Base-by-base conservation (phyloP, 2,329 filamentous ascomycete genomes). In the Dactylellina parvicollis region DNA sequence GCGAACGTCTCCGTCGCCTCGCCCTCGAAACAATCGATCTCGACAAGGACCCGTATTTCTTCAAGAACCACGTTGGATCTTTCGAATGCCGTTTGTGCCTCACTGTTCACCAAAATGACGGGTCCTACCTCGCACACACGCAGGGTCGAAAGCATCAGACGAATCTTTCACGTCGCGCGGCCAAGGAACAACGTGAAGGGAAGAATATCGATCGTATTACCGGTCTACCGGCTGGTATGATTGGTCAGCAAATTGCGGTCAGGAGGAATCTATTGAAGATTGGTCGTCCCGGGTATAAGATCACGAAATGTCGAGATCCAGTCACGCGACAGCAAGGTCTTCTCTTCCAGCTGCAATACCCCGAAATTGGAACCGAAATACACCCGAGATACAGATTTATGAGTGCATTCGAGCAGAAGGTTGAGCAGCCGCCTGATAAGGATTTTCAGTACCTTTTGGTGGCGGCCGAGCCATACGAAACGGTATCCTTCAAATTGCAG, bases 1-100 rank as follows among this genome's bases (percentile, higher is more conserved):
- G 95, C 80, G 95, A 99, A 82, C 93, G 95, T 75, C 90, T 99
- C 38, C 92, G 94, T 82, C 97, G 97, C 84, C 92, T 99, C 80
- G 95, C 95, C 69, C 91, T 99, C 79, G 95, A 99, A 83, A 96
- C 92, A 64, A 99, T 99, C 85, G 94, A 98, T 84, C 91, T 98
- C 75, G 95, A 98, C 83, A 98, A 97, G 83, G 95, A 99, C 83
- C 95, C 95, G 0, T 99, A 98, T 87, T 97, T 98, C 85, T 99
- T 99, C 89, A 96, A 96, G 82, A 99, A 99, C 85, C 94, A 99
- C 82, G 92, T 98, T 78, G 95, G 95, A 79, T 95, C 90, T 79
- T 99, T 97, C 82, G 95, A 99, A 82, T 99, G 95, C 82, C 91
- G 95, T 28, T 90, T 99, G 40, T 99, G 95, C 80, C 85, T 99